Evolutionary conservation across 768 basidiomycete genomes (phyloP).

Genomic region (Podaxis rugospora): DNA sequence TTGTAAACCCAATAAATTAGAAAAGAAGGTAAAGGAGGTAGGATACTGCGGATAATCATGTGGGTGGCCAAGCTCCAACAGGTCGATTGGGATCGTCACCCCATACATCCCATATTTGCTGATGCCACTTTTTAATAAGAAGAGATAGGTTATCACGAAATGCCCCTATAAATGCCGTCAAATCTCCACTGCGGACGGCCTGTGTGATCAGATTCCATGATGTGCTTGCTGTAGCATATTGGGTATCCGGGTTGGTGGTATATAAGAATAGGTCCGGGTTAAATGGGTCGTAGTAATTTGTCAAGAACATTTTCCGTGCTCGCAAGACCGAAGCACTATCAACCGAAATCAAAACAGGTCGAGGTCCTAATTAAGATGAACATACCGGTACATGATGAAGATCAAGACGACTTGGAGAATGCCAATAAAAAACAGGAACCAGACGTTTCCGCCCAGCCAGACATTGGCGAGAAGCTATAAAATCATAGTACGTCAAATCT

Average conservation of each 20-base stretch:
- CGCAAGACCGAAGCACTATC: constrained; percentile 41
- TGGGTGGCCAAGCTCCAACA: constrained; percentile 34
- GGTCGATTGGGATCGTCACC: constrained; percentile 27
- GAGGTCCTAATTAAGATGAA: not conserved
- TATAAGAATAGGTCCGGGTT: constrained; percentile 66
- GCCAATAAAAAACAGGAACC: constrained; percentile 18
- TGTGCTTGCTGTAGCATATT: constrained; percentile 9
- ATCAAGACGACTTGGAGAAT: constrained; percentile 42
- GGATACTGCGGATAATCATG: constrained; percentile 17
- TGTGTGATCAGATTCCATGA: constrained; percentile 17
- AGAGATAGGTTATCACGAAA: constrained; percentile 29
- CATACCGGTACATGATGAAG: constrained; percentile 57
- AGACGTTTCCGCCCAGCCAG: constrained; percentile 12
- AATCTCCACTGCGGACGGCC: constrained; percentile 2
- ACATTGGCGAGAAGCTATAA: not conserved
- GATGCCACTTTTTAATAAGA: constrained; percentile 29
- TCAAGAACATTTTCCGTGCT: constrained; percentile 58
- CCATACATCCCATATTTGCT: constrained; percentile 40
- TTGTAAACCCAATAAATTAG: not conserved
- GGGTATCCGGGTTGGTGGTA: constrained; percentile 29
- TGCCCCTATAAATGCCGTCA: constrained; percentile 24
- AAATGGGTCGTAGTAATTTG: constrained; percentile 76
- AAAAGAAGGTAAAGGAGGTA: not conserved
- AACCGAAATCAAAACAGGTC: constrained; percentile 10
- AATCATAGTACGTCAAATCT: not conserved